Conservation (phyloP, 352 stramenopile genomes). For the Phytophthora capsici region DNA sequence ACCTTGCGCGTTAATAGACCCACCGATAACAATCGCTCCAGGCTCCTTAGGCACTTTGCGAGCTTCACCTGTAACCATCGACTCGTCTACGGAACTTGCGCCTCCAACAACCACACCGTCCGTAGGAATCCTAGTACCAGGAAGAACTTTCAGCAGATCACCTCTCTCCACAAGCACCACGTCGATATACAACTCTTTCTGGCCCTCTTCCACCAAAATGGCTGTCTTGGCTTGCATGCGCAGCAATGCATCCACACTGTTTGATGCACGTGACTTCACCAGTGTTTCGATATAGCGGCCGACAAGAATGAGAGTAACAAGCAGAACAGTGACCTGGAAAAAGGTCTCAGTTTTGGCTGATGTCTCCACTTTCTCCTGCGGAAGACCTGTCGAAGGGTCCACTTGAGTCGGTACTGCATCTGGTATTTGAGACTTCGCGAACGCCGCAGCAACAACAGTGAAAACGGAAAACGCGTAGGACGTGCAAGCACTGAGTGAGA, state of each 20-base stretch:
- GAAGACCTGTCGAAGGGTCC: conserved; percentile 11
- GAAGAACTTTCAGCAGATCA: conserved; percentile 73
- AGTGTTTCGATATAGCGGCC: conserved; percentile 79
- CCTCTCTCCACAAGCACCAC: conserved; percentile 76
- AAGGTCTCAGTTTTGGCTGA: conserved; percentile 59
- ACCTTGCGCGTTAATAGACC: conserved; percentile 74
- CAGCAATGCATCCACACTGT: conserved; percentile 70
- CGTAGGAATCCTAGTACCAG: conserved; percentile 71
- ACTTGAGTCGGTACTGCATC: conserved; percentile 8
- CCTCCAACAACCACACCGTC: conserved; percentile 76
- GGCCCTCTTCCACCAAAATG: conserved; percentile 77
- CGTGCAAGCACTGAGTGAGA: conserved; percentile 72
- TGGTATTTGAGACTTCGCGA: conserved; percentile 4
- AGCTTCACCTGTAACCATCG: conserved; percentile 79
- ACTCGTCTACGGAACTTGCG: conserved; percentile 75
- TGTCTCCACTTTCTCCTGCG: conserved; percentile 14
- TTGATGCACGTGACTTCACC: conserved; percentile 72
- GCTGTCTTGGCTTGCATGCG: conserved; percentile 86
- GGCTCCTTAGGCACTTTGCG: conserved; percentile 70
- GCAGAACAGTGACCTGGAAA: conserved; percentile 73
- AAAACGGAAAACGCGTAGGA: conserved; percentile 73
- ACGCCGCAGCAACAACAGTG: conserved; percentile 30
- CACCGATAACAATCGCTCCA: conserved; percentile 68
- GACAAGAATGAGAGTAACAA: conserved; percentile 78
- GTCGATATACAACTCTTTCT: conserved; percentile 78